Base-by-base conservation (phyloP, 768 basidiomycete genomes). In the Pulveroboletus sp. region DNA sequence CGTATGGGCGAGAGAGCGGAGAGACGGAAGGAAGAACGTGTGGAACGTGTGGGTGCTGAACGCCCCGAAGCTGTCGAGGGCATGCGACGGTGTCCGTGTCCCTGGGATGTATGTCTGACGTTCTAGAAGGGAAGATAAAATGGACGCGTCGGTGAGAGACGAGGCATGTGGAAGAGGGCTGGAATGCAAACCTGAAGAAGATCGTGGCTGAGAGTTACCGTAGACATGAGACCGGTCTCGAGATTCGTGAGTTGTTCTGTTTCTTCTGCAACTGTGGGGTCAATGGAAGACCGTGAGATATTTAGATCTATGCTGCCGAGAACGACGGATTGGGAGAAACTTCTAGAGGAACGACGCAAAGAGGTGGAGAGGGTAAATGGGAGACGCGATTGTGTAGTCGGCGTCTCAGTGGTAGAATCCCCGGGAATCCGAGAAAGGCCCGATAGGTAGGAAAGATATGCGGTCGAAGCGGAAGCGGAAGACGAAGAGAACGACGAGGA, bases 301-400 rank as follows among this genome's bases (percentile, higher is more conserved):
- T 66, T 67, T 8, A 62, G 8, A 40, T 60, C 56, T 17, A 66
- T 46, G n/a, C 53, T 57, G 2, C 67, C 58, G 26, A 66, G 60
- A 26, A 66, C 67, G 26, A 51, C 35, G 2, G 66, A 56, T 37
- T 66, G 59, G 0, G 54, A 56, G 21, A 60, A 56, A 5, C 46
- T 36, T 45, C 67, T 51, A 27, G 55, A 55, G 10, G 65, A 51
- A 45, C 46, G 64, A 17, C 58, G 65, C 6, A 57, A 49, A 47
- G 62, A 66, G 1, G 52, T 56, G 3, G 62, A 57, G 5, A 56
- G 26, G 1, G 58, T 33, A 6, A 55, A 48, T 1, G 61, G 51
- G n/a, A 43, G 45, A 27, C 43, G 55, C 4, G 56, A 57, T 8
- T 48, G 36, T 40, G 62, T 33, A 6, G 49, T 51, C 21, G 62